A percentile compares a stretch with the other conserved stretches of the same genome.
Conservation (phyloP, 179 eudicot genomes). For the Drosera spatulata region DNA sequence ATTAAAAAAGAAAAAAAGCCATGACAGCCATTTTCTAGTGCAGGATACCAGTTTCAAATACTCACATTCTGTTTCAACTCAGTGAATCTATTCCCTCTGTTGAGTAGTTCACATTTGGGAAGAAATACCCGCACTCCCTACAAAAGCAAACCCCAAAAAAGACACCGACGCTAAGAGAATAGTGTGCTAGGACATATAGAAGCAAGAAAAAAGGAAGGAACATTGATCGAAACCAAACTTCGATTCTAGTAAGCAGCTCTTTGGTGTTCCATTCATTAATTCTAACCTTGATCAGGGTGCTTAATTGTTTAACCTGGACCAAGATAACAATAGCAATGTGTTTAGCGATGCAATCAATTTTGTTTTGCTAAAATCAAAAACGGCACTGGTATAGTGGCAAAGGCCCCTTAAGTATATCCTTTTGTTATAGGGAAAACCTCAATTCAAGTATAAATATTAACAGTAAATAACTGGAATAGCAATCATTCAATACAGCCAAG, state of each 20-base stretch:
- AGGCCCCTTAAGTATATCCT: too few species aligned
- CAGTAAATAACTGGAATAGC: too few species aligned
- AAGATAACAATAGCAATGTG: not conserved
- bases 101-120: slow-evolving; percentile 78
- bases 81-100: slow-evolving; percentile 55
- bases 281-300: slow-evolving; percentile 72
- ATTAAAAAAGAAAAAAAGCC: too few species aligned
- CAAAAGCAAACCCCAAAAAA: slow-evolving; percentile 6
- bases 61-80: slow-evolving; percentile 78
- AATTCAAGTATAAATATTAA: too few species aligned
- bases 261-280: slow-evolving; percentile 95
- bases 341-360: slow-evolving; percentile 2
- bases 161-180: not conserved
- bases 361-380: not conserved
- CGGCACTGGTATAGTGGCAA: too few species aligned
- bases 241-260: slow-evolving; percentile 85
- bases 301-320: slow-evolving; percentile 73
- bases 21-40: too few species aligned
- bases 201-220: not conserved
- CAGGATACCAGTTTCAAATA: too few species aligned
- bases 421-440: too few species aligned
- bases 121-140: slow-evolving; percentile 94
- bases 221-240: slow-evolving; percentile 29
- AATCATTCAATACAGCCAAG: too few species aligned
- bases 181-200: not conserved